Evolutionary conservation across 768 basidiomycete genomes (phyloP).

Genomic region (Pholiota molesta): DNA sequence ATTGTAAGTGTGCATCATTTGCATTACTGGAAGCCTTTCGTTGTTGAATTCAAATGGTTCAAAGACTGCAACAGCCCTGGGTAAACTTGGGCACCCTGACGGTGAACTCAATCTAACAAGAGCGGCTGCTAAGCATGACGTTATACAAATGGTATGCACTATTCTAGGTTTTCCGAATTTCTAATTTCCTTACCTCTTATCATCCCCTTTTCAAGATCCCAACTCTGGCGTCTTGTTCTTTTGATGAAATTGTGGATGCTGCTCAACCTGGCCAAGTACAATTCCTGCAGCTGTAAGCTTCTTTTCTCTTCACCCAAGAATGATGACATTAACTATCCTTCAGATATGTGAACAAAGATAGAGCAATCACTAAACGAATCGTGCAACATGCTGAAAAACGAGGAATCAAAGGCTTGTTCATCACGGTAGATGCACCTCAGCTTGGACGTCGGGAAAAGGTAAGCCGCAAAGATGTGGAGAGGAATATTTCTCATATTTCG

Average conservation of each 20-base stretch:
- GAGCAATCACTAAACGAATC: conserved; percentile 79
- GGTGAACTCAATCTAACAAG: conserved; percentile 91
- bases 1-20: neutral
- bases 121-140: conserved; percentile 73
- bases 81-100: conserved; percentile 95
- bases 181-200: neutral
- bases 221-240: conserved; percentile 91
- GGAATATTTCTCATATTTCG: neutral
- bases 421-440: conserved; percentile 97
- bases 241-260: conserved; percentile 89
- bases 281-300: conserved; percentile 78
- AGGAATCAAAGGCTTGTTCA: conserved; percentile 92
- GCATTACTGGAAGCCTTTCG: neutral
- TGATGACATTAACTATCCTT: neutral
- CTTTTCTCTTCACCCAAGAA: neutral
- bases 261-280: conserved; percentile 76
- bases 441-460: conserved; percentile 95
- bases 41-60: neutral
- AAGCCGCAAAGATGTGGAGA: conserved; percentile 14
- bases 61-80: conserved; percentile 79
- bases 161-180: neutral
- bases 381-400: conserved; percentile 89
- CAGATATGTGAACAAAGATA: conserved; percentile 90
- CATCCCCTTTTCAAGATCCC: conserved; percentile 64
- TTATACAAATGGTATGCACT: conserved; percentile 44